Evolutionary conservation across 192 early-diverging fungal genomes (phyloP).

Genomic region (Ramicandelaber brevisporus): DNA sequence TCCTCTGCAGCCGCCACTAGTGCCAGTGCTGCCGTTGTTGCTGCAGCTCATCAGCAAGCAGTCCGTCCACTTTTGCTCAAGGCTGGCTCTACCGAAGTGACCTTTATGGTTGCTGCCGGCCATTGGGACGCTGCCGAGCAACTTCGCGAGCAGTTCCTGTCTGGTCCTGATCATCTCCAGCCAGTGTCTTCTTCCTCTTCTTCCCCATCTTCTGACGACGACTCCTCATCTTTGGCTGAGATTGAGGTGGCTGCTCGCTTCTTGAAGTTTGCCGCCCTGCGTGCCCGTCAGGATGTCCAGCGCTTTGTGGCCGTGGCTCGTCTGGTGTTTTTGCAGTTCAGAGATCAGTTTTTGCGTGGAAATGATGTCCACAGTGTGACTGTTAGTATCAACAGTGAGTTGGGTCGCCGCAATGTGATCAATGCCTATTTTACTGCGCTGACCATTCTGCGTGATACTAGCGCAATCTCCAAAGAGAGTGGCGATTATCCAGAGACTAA

Average conservation of each 20-base stretch:
- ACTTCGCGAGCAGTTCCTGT: slow-evolving; percentile 41
- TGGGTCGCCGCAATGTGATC: slow-evolving; percentile 29
- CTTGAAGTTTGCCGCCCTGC: slow-evolving; percentile 32
- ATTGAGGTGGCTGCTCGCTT: slow-evolving; percentile 46
- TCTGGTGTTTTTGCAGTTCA: slow-evolving; percentile 47
- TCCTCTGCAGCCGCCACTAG: too few species aligned
- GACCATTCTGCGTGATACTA: slow-evolving; percentile 22
- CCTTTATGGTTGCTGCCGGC: slow-evolving; percentile 54
- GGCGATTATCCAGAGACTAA: slow-evolving; percentile 3
- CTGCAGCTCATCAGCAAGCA: too few species aligned
- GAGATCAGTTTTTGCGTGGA: slow-evolving; percentile 38
- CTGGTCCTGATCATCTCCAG: slow-evolving; percentile 2
- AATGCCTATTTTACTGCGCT: slow-evolving; percentile 55
- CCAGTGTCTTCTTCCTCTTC: slow-evolving; percentile 8
- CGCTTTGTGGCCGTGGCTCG: slow-evolving; percentile 40
- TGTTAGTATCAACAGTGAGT: slow-evolving; percentile 22
- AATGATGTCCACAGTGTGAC: slow-evolving; percentile 66
- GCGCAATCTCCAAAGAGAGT: neutral
- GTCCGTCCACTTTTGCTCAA: slow-evolving; percentile 53
- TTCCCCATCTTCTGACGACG: slow-evolving; percentile 19
- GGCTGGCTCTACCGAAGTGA: slow-evolving; percentile 50
- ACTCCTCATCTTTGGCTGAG: slow-evolving; percentile 28
- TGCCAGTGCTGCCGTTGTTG: too few species aligned
- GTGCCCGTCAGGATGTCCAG: slow-evolving; percentile 12
- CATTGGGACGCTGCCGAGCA: slow-evolving; percentile 78